A percentile compares a stretch with the other conserved stretches of the same genome.
These are phyloP conservation scores for Alternaria ethzedia DNA, from an alignment of 2,329 filamentous ascomycete species.

Conservation along the genomic window DNA sequence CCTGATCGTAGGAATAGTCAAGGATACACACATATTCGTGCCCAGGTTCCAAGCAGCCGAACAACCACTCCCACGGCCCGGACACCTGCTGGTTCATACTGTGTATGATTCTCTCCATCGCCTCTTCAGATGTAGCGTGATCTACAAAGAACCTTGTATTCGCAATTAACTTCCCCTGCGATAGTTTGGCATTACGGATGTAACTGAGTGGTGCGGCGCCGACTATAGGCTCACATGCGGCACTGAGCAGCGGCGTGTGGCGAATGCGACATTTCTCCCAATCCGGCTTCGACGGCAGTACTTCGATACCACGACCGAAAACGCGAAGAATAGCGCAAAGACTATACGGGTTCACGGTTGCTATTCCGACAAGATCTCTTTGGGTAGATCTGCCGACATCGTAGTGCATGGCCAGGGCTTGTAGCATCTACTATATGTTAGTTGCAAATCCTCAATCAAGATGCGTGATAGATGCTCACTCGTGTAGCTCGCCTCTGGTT, in stretches of 20 bases:
- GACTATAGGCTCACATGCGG: neutral
- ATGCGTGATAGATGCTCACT: neutral
- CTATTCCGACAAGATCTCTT: conserved; percentile 8
- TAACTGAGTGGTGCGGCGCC: conserved; percentile 2
- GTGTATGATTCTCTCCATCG: neutral
- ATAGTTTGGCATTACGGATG: neutral
- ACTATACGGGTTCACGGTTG: conserved; percentile 3
- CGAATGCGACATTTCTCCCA: neutral
- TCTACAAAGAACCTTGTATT: conserved; percentile 12
- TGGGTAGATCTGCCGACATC: conserved; percentile 1
- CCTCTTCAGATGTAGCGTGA: neutral
- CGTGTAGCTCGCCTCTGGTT: conserved; percentile 15
- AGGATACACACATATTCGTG: conserved; percentile 15
- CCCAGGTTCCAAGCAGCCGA: conserved; percentile 5
- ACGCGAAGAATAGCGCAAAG: conserved; percentile 13
- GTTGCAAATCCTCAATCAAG: neutral
- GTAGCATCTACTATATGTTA: conserved; percentile 13
- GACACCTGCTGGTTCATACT: conserved; percentile 3
- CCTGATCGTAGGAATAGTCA: neutral
- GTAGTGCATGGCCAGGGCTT: conserved; percentile 7
- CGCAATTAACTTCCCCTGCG: neutral
- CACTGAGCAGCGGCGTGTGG: neutral
- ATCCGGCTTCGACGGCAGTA: conserved; percentile 5
- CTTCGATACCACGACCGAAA: conserved; percentile 16
- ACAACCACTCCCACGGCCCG: conserved; percentile 11